Conservation (phyloP, 2,329 filamentous ascomycete genomes). For the Aureobasidium vineae region DNA sequence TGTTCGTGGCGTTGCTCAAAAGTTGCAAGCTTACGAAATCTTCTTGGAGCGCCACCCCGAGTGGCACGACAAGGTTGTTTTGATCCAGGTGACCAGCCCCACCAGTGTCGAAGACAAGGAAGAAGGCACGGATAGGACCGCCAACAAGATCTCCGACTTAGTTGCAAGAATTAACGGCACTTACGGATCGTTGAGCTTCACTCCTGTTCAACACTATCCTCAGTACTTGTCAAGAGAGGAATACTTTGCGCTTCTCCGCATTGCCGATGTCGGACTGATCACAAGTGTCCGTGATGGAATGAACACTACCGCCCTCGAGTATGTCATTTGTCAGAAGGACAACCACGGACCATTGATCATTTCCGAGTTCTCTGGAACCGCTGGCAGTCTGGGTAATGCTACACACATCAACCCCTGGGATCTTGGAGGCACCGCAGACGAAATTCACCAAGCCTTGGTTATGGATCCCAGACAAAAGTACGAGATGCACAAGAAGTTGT, state of each 20-base stretch:
- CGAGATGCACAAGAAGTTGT: slow-evolving; percentile 70
- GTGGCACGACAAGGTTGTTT: slow-evolving; percentile 86
- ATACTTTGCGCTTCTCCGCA: slow-evolving; percentile 89
- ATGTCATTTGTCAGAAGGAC: slow-evolving; percentile 87
- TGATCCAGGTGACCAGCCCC: slow-evolving; percentile 87
- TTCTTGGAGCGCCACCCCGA: slow-evolving; percentile 89
- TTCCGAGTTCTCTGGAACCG: slow-evolving; percentile 94
- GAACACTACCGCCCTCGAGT: slow-evolving; percentile 88
- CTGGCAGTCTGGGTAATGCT: slow-evolving; percentile 77
- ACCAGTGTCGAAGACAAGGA: slow-evolving; percentile 67
- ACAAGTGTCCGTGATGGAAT: slow-evolving; percentile 95
- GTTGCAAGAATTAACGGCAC: slow-evolving; percentile 88
- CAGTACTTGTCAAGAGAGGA: slow-evolving; percentile 88
- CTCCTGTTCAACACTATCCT: slow-evolving; percentile 90
- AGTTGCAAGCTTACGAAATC: slow-evolving; percentile 88
- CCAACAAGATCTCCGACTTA: slow-evolving; percentile 84
- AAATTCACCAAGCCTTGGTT: slow-evolving; percentile 76
- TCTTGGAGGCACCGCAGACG: slow-evolving; percentile 74
- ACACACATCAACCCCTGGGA: slow-evolving; percentile 99
- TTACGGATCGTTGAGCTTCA: slow-evolving; percentile 83
- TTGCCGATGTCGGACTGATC: slow-evolving; percentile 88
- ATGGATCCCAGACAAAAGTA: slow-evolving; percentile 67
- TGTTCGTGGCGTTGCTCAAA: slow-evolving; percentile 90
- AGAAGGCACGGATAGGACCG: slow-evolving; percentile 75
- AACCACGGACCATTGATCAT: slow-evolving; percentile 85